A percentile compares a stretch with the other conserved stretches of the same genome.
Evolutionary conservation across 176 grass and related monocot species (phyloP).

Genomic region (Aegilops longissima): DNA sequence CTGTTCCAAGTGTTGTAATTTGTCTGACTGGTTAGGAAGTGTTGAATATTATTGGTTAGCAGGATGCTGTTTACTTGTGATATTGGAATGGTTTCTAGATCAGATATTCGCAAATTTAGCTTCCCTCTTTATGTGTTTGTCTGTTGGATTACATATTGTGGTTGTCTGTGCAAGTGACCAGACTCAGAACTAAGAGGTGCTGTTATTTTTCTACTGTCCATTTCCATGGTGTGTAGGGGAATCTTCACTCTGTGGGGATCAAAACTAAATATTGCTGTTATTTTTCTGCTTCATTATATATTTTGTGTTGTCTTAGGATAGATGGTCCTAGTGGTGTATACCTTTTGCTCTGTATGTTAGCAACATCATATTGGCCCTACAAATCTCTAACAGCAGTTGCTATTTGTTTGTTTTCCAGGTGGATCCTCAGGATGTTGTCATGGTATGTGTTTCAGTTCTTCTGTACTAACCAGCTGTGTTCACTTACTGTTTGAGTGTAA

Average conservation of each 20-base stretch:
- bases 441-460: constrained; percentile 60
- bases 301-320: constrained; percentile 17
- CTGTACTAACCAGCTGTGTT: background rate
- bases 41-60: background rate
- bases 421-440: constrained; percentile 97
- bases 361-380: background rate
- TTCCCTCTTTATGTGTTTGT: constrained; percentile 2
- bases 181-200: background rate
- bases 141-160: background rate
- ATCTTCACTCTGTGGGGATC: background rate
- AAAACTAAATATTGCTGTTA: background rate
- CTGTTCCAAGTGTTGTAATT: constrained; percentile 3
- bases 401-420: constrained; percentile 67
- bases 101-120: background rate
- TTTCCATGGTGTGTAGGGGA: constrained; percentile 10
- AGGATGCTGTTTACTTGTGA: background rate
- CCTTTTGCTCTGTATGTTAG: constrained; percentile 20
- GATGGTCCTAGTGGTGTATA: constrained; percentile 1
- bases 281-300: constrained; percentile 20
- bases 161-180: background rate
- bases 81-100: background rate
- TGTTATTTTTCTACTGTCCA: background rate
- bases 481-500: background rate
- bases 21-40: background rate
- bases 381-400: constrained; percentile 25